Base-by-base conservation (phyloP, 352 stramenopile species). In the Pythium dissimile region DNA sequence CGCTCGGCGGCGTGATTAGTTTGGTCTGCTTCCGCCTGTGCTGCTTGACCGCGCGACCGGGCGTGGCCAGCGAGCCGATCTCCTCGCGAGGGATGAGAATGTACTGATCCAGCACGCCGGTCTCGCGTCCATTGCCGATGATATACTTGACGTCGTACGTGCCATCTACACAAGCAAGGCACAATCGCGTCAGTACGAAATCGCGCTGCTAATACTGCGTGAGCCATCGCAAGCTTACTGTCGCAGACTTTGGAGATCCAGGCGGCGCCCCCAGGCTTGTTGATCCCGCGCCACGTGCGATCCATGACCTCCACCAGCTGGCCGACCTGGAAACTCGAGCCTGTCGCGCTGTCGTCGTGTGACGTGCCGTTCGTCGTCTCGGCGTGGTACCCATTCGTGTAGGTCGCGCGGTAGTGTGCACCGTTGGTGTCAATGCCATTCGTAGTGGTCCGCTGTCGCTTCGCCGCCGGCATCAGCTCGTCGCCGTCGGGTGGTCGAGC, bases 221-320 rank as follows among this genome's bases (percentile, higher is more conserved):
- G 13, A 44, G 24, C 16, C 4, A 44, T 2, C 4, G 20, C 8
- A 23, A 3, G 43, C 48, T 21, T 51, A 86, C 76, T 64, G 9
- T 32, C 62, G 44, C 94, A 66, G 18, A 87, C 62, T 15, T 80
- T 69, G 4, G 69, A 87, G 43, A 97, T 90, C 52, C 81, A 77
- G 10, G 74, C 94, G 1, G 90, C 75, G 11, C 94, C 94, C 18
- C 94, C 92, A 11, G 72, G 80, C 69, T 96, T 95, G 75, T 98
- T 98, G 23, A 97, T 87, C 1, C 94, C 94, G 5, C 84, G 64
- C 89, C 90, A 97, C 52, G 88, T 97, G 13, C 94, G 77, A 26
- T 84, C 70, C 27, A 77, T 71, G 15, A 97, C 88, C 20, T 97
- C 71, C 5, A 98, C 89, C n/a, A 96, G 48, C 32, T 94, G 70